Percentiles rank a stretch among this genome's conserved stretches.
Evolutionary conservation across 495 filamentous ascomycete species (phyloP).

Genomic region (Tuber aestivum): DNA sequence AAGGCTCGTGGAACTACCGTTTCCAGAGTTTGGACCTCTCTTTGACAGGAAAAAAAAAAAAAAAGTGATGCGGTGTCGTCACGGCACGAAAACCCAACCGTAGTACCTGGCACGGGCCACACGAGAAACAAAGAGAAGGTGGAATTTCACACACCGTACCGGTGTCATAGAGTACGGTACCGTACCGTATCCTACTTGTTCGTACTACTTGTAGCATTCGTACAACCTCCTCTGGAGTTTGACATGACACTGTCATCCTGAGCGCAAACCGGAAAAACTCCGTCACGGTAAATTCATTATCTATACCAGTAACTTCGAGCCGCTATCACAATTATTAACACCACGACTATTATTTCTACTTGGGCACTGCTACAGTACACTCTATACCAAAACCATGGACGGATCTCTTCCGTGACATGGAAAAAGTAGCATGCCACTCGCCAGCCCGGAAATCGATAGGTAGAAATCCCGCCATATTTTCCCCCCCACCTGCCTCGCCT

Average conservation of each 20-base stretch:
- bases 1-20: neutral
- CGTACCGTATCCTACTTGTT: neutral
- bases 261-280: neutral
- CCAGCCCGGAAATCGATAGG: neutral
- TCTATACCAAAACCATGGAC: neutral
- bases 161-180: too few relatives aligned
- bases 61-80: neutral
- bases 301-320: too few relatives aligned
- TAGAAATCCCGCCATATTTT: neutral
- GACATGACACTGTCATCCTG: neutral
- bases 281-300: too few relatives aligned
- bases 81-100: neutral
- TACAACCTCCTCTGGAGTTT: neutral
- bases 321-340: neutral
- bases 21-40: neutral
- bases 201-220: too few relatives aligned
- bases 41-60: neutral
- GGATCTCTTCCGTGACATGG: neutral
- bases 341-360: neutral
- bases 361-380: too few relatives aligned
- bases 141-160: too few relatives aligned
- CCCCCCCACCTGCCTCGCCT: neutral
- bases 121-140: neutral
- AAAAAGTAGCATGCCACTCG: neutral
- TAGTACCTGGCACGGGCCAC: neutral